phyloP scores from a whole-genome alignment of 2,329 filamentous ascomycete genomes.

The Pleoardoris graminearum region DNA sequence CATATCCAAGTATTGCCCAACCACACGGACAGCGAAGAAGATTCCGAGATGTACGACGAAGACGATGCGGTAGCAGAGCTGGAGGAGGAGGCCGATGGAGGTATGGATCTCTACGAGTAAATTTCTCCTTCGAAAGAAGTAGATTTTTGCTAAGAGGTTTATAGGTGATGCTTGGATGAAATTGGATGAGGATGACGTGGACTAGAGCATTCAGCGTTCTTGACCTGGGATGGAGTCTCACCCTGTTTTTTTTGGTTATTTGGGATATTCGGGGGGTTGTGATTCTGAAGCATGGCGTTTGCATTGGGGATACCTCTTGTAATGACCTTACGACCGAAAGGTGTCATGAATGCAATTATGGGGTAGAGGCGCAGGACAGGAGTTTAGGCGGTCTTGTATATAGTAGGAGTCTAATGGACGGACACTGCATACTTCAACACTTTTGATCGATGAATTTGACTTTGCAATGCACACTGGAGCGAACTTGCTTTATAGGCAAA shows the following conservation, averaged over 20 bases:
- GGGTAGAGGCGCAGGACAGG: not conserved
- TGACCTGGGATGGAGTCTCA: not conserved
- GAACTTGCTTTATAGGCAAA: too few species aligned
- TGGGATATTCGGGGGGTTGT: too few species aligned
- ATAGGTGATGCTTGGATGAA: slow-evolving; percentile 5
- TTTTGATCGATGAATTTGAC: too few species aligned
- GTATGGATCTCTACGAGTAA: slow-evolving; percentile 71
- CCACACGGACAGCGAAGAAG: slow-evolving; percentile 71
- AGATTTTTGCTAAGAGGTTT: slow-evolving; percentile 1
- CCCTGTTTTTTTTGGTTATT: not conserved
- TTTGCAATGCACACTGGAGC: too few species aligned
- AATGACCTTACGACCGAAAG: not conserved
- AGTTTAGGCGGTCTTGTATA: not conserved
- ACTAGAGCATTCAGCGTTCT: not conserved
- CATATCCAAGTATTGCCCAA: slow-evolving; percentile 83
- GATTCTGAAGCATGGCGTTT: not conserved
- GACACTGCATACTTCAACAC: not conserved
- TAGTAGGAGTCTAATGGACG: not conserved
- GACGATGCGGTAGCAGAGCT: slow-evolving; percentile 74
- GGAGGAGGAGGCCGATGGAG: slow-evolving; percentile 55
- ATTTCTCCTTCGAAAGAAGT: slow-evolving; percentile 6
- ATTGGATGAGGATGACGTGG: slow-evolving; percentile 2
- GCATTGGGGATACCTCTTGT: not conserved
- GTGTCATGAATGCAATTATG: not conserved
- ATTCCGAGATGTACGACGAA: slow-evolving; percentile 75